Evolutionary conservation across 2,329 filamentous ascomycete species (phyloP).

Genomic region (Aphanocladium album): DNA sequence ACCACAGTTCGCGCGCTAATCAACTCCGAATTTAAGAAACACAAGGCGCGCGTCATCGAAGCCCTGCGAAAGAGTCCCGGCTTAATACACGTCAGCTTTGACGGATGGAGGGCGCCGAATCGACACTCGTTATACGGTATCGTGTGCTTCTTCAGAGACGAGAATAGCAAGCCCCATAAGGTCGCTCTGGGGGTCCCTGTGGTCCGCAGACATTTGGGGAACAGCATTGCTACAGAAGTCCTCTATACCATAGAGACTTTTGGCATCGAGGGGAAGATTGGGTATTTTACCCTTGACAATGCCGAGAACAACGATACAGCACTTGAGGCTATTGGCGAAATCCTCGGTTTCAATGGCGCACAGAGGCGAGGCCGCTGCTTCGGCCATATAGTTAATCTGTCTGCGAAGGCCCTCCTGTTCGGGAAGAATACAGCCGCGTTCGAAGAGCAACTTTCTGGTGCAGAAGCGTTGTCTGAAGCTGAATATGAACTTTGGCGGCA

Average conservation of each 20-base stretch:
- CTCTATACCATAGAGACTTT: neutral
- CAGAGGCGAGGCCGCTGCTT: conserved; percentile 7
- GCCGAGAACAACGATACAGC: conserved; percentile 16
- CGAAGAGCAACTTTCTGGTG: neutral
- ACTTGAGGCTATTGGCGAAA: conserved; percentile 13
- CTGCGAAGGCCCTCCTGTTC: conserved; percentile 6
- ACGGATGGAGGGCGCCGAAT: conserved; percentile 15
- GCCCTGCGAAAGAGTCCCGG: neutral
- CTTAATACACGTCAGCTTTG: conserved; percentile 16
- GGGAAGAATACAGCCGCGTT: conserved; percentile 2
- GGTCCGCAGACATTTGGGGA: neutral
- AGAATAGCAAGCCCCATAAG: conserved; percentile 11
- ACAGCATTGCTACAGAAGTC: neutral
- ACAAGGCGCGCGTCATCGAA: conserved; percentile 4
- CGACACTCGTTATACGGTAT: conserved; percentile 16
- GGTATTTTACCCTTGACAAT: conserved; percentile 16
- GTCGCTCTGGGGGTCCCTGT: conserved; percentile 16
- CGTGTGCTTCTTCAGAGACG: conserved; percentile 15
- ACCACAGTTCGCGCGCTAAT: neutral
- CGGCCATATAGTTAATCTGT: conserved; percentile 11
- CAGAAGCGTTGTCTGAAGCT: neutral
- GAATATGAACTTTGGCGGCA: neutral
- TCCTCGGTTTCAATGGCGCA: conserved; percentile 10
- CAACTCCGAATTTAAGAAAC: neutral
- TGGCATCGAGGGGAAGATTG: neutral